Percentiles rank a stretch among this genome's conserved stretches.
These are phyloP conservation scores for Alternaria solani DNA, from an alignment of 2,329 filamentous ascomycete species.

Conservation along the genomic window DNA sequence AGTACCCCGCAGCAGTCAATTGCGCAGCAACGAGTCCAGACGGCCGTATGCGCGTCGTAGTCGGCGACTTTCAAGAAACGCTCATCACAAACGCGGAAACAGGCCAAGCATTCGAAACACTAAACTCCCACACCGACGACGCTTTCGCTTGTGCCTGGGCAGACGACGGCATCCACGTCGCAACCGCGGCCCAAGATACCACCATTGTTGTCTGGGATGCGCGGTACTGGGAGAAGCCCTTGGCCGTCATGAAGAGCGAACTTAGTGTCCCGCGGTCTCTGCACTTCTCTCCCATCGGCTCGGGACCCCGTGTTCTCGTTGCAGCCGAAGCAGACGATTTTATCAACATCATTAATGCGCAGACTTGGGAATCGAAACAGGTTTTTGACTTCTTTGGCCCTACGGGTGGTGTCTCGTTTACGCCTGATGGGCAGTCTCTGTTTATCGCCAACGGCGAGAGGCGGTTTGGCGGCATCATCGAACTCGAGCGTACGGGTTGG, in stretches of 20 bases:
- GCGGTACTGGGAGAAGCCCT: constrained; percentile 68
- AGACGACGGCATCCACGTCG: constrained; percentile 76
- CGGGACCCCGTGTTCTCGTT: constrained; percentile 71
- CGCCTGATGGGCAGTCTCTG: constrained; percentile 72
- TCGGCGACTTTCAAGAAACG: constrained; percentile 72
- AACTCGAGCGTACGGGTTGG: constrained; percentile 62
- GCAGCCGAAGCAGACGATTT: constrained; percentile 80
- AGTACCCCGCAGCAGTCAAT: constrained; percentile 72
- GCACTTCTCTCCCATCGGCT: constrained; percentile 75
- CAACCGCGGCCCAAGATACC: constrained; percentile 79
- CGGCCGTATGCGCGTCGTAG: constrained; percentile 73
- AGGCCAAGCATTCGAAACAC: constrained; percentile 63
- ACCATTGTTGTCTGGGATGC: constrained; percentile 79
- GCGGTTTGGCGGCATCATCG: constrained; percentile 71
- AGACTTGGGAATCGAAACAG: constrained; percentile 71
- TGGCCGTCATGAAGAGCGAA: constrained; percentile 66
- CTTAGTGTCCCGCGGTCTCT: constrained; percentile 75
- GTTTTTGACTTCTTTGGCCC: constrained; percentile 78
- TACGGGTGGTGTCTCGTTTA: constrained; percentile 72
- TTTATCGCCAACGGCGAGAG: constrained; percentile 72
- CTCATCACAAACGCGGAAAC: constrained; percentile 75
- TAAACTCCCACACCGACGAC: constrained; percentile 72
- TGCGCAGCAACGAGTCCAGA: constrained; percentile 77
- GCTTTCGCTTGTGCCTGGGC: constrained; percentile 84
- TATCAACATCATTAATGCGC: constrained; percentile 73